Evolutionary conservation across 2,329 filamentous ascomycete genomes (phyloP).

Genomic region (Cladosporium sp.): DNA sequence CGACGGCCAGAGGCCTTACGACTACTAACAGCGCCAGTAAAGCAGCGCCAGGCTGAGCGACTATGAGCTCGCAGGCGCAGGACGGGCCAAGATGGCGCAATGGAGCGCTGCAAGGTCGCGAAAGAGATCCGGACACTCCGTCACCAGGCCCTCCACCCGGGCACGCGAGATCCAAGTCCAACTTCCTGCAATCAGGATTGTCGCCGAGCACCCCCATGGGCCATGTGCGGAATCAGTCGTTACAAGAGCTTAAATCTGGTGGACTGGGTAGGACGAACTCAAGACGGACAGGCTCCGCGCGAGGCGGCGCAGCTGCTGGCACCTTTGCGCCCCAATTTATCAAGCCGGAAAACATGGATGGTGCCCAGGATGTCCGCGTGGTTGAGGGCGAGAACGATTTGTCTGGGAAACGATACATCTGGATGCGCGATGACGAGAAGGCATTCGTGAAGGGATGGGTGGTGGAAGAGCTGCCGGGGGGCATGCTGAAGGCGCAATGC

Average conservation of each 20-base stretch:
- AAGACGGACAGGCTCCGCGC: conserved; percentile 52
- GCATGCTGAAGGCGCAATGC: conserved; percentile 76
- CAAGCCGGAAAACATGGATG: conserved; percentile 71
- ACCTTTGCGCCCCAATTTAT: conserved; percentile 98
- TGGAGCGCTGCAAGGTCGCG: conserved; percentile 65
- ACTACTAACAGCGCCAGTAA: conserved; percentile 10
- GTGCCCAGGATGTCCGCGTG: conserved; percentile 53
- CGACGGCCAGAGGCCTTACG: conserved; percentile 2
- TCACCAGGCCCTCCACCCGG: conserved; percentile 52
- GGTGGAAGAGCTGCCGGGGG: conserved; percentile 67
- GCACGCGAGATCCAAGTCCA: conserved; percentile 65
- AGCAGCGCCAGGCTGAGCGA: conserved; percentile 11
- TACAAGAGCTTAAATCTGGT: conserved; percentile 41
- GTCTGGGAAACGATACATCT: conserved; percentile 96
- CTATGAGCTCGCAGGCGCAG: conserved; percentile 51
- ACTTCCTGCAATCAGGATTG: conserved; percentile 59
- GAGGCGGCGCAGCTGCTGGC: conserved; percentile 59
- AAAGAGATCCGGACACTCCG: conserved; percentile 51
- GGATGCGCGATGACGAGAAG: conserved; percentile 78
- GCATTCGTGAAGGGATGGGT: conserved; percentile 94
- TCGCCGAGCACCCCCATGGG: conserved; percentile 39
- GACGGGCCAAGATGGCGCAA: conserved; percentile 67
- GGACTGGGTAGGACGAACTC: conserved; percentile 31
- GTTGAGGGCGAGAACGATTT: conserved; percentile 99
- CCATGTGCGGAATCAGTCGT: conserved; percentile 65